These are phyloP conservation scores for Gentiana straminea DNA, from an alignment of 257 asterid species.

Conservation along the genomic window DNA sequence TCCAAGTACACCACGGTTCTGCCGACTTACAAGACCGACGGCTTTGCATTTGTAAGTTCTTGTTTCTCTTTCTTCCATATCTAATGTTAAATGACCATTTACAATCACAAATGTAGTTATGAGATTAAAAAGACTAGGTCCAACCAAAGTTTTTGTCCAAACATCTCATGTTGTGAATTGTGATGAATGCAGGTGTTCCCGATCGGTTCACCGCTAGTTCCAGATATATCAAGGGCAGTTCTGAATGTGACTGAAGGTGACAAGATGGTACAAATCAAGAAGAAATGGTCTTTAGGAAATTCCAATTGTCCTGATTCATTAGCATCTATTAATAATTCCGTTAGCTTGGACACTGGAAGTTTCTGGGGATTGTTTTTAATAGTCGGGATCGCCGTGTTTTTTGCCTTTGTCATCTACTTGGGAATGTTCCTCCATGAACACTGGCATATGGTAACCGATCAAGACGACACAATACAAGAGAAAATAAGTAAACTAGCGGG, in stretches of 20 bases:
- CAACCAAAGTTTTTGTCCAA: neutral
- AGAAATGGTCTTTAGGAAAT: conserved; percentile 20
- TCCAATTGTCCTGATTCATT: conserved; percentile 2
- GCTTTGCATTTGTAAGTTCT: conserved; percentile 44
- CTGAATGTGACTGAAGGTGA: conserved; percentile 31
- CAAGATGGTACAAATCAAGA: conserved; percentile 12
- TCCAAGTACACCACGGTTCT: conserved; percentile 33
- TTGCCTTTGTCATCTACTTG: conserved; percentile 24
- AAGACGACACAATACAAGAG: neutral
- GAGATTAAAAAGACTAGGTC: no score
- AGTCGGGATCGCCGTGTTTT: conserved; percentile 24
- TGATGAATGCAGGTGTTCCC: conserved; percentile 31
- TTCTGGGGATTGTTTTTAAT: conserved; percentile 33
- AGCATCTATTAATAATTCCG: conserved; percentile 8
- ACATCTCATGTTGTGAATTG: neutral
- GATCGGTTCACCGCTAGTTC: conserved; percentile 37
- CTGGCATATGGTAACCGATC: neutral
- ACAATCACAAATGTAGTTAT: neutral
- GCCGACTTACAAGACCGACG: conserved; percentile 27
- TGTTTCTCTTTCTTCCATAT: neutral
- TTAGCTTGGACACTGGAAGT: conserved; percentile 21
- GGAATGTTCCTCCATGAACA: conserved; percentile 23
- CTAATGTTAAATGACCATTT: neutral
- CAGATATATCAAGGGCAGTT: conserved; percentile 35
- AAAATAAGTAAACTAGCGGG: neutral